Base-by-base conservation (phyloP, 75 land plant species). In the Pseudotsuga menziesii region DNA sequence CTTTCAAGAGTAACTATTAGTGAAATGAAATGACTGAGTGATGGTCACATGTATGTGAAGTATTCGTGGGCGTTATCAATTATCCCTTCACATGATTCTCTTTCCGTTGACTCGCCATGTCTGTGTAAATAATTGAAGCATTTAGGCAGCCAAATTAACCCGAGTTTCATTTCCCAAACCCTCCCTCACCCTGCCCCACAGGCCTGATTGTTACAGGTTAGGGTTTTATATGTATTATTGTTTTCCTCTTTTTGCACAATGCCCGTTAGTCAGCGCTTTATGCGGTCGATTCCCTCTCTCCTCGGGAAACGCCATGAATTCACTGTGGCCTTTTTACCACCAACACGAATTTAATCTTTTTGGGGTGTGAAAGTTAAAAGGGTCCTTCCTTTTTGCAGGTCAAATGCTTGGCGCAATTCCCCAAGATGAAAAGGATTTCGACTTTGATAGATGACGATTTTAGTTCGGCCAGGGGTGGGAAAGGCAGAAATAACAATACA, bases 191-290 rank as follows among this genome's bases (percentile, higher is more conserved):
- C 54, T 48, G 19, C 29, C 39, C 0, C 69, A 15, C 63, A 11
- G 14, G 14, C 29, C 36, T 64, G 36, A 64, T 64, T 5, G 35
- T 36, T 64, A 32, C 36, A 17, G 29, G 39, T 29, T 32, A 48
- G 54, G 54, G 54, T 11, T 48, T 48, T 48, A 48, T 48, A 48
- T 48, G 54, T 64, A 39, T 36, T 69, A 22, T 69, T 69, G 36
- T 41, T 8, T 44, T 69, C 72, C 72, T 69, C 72, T 36, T 36
- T 69, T 69, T 69, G 19, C 72, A 36, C 72, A 39, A 36, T 7
- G 72, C 23, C 11, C n/a, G n/a, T 69, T 69, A 69, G 72, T 69
- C 72, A 69, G 72, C 72, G 72, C 72, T 69, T 7, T 41, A 41
- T 69, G 52, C 72, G 72, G 52, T 69, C 36, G 72, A 35, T 41